These are phyloP conservation scores for Fraxinus sp. DNA, from an alignment of 305 asterid genomes.

Conservation along the genomic window DNA sequence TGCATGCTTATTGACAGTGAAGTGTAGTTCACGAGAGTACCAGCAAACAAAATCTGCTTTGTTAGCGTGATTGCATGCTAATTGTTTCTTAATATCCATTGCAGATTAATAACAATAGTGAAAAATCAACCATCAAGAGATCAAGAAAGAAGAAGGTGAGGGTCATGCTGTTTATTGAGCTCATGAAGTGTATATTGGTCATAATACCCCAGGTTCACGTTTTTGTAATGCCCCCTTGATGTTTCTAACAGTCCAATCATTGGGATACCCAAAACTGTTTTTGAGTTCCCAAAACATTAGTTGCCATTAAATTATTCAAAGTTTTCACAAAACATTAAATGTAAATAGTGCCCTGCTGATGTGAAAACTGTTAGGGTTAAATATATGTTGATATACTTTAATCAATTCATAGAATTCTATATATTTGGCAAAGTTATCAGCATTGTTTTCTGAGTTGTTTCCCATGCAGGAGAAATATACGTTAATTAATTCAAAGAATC, in stretches of 20 bases:
- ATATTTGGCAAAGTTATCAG: neutral
- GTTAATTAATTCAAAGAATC: neutral
- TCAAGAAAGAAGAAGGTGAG: slow-evolving; percentile 79
- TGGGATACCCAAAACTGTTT: neutral
- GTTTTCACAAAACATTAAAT: neutral
- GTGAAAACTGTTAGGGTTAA: neutral
- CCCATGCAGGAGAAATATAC: neutral
- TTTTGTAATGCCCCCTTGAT: neutral
- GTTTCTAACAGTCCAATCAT: neutral
- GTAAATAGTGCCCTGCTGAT: neutral
- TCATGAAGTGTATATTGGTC: neutral
- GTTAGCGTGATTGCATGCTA: slow-evolving; percentile 1
- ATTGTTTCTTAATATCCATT: slow-evolving; percentile 15
- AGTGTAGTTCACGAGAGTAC: neutral
- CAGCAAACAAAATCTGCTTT: slow-evolving; percentile 4
- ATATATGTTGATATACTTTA: neutral
- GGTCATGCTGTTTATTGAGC: slow-evolving; percentile 1
- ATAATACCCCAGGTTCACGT: neutral
- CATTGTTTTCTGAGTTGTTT: neutral
- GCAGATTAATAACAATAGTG: slow-evolving; percentile 48
- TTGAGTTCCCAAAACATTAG: neutral
- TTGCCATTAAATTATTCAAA: neutral
- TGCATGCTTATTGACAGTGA: neutral
- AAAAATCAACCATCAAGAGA: slow-evolving; percentile 49
- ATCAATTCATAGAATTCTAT: neutral